A percentile compares a stretch with the other conserved stretches of the same genome.
phyloP scores from a whole-genome alignment of 2,329 filamentous ascomycete genomes.

The Clonostachys solani region DNA sequence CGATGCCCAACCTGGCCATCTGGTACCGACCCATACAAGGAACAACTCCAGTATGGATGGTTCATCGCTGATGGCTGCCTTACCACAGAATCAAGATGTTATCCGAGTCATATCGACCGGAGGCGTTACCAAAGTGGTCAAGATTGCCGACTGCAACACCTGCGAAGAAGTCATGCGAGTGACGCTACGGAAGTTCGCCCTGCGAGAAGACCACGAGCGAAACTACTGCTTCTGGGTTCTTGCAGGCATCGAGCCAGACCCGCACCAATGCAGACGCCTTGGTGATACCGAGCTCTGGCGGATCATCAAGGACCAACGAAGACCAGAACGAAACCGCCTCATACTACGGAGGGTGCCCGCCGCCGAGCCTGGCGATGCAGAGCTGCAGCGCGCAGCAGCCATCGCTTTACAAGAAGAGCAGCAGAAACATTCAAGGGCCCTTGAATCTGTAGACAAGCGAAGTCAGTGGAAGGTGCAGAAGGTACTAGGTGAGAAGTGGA shows the following conservation, averaged over 20 bases:
- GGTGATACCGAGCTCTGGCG: conserved; percentile 86
- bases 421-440: conserved; percentile 61
- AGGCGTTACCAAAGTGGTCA: conserved; percentile 88
- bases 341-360: conserved; percentile 91
- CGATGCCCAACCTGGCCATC: conserved; percentile 58
- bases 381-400: conserved; percentile 80
- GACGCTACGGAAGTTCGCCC: conserved; percentile 80
- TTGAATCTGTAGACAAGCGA: conserved; percentile 65
- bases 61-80: conserved; percentile 71
- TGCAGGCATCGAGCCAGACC: conserved; percentile 78
- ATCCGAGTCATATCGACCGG: conserved; percentile 92
- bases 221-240: conserved; percentile 98
- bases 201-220: conserved; percentile 85
- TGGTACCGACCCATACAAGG: conserved; percentile 67
- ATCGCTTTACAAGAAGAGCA: conserved; percentile 87
- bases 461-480: conserved; percentile 88
- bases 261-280: conserved; percentile 74
- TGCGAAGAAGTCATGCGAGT: conserved; percentile 90
- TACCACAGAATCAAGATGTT: conserved; percentile 82
- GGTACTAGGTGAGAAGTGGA: conserved; percentile 82
- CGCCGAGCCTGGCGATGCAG: conserved; percentile 81
- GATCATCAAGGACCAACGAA: conserved; percentile 81
- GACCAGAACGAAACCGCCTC: conserved; percentile 83
- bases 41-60: conserved; percentile 83
- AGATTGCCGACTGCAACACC: conserved; percentile 85